Conservation (phyloP, 1,284 basidiomycete species). For the Gymnopus androsaceus region DNA sequence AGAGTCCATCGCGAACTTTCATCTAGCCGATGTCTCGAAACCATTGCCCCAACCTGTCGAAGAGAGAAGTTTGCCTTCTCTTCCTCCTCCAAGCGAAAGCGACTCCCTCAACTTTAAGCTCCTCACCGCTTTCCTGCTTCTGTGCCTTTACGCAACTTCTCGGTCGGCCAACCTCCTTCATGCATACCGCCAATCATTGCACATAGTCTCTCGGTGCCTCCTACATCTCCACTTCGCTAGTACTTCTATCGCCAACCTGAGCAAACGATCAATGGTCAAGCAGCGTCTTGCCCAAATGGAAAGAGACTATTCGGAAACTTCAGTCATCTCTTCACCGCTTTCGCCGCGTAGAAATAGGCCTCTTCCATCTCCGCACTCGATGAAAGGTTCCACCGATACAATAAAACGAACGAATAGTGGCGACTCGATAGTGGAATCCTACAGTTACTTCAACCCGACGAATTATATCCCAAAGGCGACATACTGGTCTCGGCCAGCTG, state of each 20-base stretch:
- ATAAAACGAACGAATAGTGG: neutral
- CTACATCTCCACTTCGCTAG: slow-evolving; percentile 29
- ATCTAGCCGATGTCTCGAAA: neutral
- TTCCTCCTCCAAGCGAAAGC: slow-evolving; percentile 5
- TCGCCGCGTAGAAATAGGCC: neutral
- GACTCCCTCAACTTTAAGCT: neutral
- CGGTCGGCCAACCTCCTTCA: neutral
- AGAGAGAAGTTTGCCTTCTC: slow-evolving; percentile 11
- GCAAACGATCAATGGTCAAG: slow-evolving; percentile 50
- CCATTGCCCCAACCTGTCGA: slow-evolving; percentile 5
- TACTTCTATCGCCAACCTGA: slow-evolving; percentile 56
- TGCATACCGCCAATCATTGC: slow-evolving; percentile 9
- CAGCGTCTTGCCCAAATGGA: slow-evolving; percentile 51
- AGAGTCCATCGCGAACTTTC: neutral
- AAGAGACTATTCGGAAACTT: slow-evolving; percentile 13
- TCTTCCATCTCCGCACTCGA: neutral
- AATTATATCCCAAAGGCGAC: neutral
- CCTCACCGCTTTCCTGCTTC: neutral
- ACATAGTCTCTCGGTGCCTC: slow-evolving; percentile 23
- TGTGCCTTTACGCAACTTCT: neutral
- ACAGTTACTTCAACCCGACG: neutral
- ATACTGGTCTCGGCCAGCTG: neutral
- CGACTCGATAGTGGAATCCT: slow-evolving; percentile 11
- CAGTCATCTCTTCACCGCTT: neutral
- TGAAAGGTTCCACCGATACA: neutral